Evolutionary conservation across 768 basidiomycete species (phyloP), one percentile per base, ranked within the genome.

Genomic region (Galerina sulciceps): DNA sequence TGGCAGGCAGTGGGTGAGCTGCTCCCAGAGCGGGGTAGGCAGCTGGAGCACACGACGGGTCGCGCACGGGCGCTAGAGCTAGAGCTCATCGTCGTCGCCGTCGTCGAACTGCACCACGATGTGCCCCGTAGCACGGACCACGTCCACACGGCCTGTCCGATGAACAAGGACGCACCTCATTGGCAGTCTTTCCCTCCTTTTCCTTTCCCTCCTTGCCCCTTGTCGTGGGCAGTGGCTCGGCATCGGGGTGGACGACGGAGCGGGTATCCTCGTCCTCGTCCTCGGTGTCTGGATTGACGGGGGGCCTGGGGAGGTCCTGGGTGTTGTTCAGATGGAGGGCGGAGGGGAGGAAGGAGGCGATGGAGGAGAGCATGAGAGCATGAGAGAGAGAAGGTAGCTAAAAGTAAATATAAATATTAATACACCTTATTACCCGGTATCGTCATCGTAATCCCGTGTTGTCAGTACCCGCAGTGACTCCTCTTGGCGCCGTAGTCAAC

Each of bases 331-430:
- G 56, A 64, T 82, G 81, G n/a, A 83, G 70, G n/a, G 73, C 69
- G 31, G 80, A 73, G 38, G 84, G 83, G 0, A 85, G 68, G 60
- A 83, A 78, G 2, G 81, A 79, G 6, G 84, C 76, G 53, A 85
- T 69, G 50, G 79, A 78, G 55, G 84, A 78, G 68, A 85, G 79
- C 84, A 85, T 85, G 52, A 55, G 49, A 38, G 64, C 59, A 62
- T 65, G 52, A 49, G 58, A 55, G 49, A 50, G 36, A 15, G 31
- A 40, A 37, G 17, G 15, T 15, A 34, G 36, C 42, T n/a, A 9
- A 17, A 34, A 23, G 17, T 17, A 34, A 31, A 37, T 20, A 42
- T 31, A 34, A 45, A 43, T 35, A 36, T 26, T 55, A 55, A 54
- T 46, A 37, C 44, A 10, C 35, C 35, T 50, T 42, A 44, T 44